phyloP scores from a whole-genome alignment of 2,329 filamentous ascomycete species.

The Trichoderma semiorbis region DNA sequence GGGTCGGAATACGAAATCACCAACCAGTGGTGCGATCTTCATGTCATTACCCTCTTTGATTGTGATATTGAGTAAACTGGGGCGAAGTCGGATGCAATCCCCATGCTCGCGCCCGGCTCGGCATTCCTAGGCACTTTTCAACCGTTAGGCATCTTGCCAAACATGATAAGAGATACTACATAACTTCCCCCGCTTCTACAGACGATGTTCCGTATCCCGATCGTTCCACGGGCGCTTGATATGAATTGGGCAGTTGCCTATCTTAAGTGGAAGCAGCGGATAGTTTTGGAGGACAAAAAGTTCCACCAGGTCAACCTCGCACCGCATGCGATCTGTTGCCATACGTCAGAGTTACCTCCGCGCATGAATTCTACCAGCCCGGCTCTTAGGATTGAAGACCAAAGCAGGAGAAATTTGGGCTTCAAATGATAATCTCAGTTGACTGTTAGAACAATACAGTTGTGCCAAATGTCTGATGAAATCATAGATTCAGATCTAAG shows the following conservation, averaged over 20 bases:
- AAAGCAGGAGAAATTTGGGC: neutral
- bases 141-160: neutral
- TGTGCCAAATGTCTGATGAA: neutral
- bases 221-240: slow-evolving; percentile 7
- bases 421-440: neutral
- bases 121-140: neutral
- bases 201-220: neutral
- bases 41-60: neutral
- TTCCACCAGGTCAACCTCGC: slow-evolving; percentile 5
- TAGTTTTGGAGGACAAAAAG: neutral
- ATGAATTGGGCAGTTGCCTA: slow-evolving; percentile 13
- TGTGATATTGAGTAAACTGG: neutral
- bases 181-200: slow-evolving; percentile 6
- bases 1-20: neutral
- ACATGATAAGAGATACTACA: neutral
- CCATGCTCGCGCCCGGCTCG: neutral
- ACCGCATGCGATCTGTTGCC: neutral
- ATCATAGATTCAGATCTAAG: neutral
- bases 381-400: neutral
- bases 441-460: neutral
- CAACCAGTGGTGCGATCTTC: neutral
- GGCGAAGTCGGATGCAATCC: neutral
- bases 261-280: neutral
- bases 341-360: neutral
- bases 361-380: neutral